These are phyloP conservation scores for Candida neerlandica DNA, from an alignment of 1,139 yeast genomes.

Conservation along the genomic window DNA sequence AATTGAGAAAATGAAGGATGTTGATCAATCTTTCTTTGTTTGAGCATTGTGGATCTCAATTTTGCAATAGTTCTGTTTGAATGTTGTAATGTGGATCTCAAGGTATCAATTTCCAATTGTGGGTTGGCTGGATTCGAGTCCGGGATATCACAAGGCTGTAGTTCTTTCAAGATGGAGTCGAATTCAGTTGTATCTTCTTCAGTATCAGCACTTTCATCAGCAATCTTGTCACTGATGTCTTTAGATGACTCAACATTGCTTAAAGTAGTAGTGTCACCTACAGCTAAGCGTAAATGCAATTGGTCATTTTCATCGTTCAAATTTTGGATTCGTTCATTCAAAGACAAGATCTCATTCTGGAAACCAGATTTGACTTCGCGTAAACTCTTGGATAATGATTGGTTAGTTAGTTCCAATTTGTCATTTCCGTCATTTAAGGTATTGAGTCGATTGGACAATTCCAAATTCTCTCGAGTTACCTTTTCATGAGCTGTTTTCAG, in stretches of 20 bases:
- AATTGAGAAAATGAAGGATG: slow-evolving; percentile 14
- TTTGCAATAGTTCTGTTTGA: slow-evolving; percentile 64
- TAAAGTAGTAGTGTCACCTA: slow-evolving; percentile 4
- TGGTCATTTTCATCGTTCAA: slow-evolving; percentile 68
- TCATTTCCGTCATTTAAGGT: slow-evolving; percentile 50
- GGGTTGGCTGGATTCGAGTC: slow-evolving; percentile 49
- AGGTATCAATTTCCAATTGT: slow-evolving; percentile 66
- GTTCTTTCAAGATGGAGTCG: slow-evolving; percentile 37
- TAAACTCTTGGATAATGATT: slow-evolving; percentile 39
- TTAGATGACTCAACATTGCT: slow-evolving; percentile 10
- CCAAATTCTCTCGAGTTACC: slow-evolving; percentile 30
- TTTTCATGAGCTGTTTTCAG: slow-evolving; percentile 34
- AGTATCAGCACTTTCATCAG: slow-evolving; percentile 16
- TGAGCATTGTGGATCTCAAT: slow-evolving; percentile 52
- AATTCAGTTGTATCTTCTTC: slow-evolving; percentile 35
- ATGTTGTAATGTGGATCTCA: slow-evolving; percentile 64
- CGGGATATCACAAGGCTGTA: slow-evolving; percentile 31
- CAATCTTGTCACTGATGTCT: slow-evolving; percentile 14
- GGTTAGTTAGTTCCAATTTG: slow-evolving; percentile 44
- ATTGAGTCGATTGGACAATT: slow-evolving; percentile 34
- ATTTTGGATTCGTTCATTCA: slow-evolving; percentile 53
- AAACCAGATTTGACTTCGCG: slow-evolving; percentile 35
- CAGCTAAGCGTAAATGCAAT: slow-evolving; percentile 44
- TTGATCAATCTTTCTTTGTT: slow-evolving; percentile 30
- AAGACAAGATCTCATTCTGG: slow-evolving; percentile 44